Evolutionary conservation across 108 stramenopile species (phyloP).

Genomic region (Nitzschia putrida): DNA sequence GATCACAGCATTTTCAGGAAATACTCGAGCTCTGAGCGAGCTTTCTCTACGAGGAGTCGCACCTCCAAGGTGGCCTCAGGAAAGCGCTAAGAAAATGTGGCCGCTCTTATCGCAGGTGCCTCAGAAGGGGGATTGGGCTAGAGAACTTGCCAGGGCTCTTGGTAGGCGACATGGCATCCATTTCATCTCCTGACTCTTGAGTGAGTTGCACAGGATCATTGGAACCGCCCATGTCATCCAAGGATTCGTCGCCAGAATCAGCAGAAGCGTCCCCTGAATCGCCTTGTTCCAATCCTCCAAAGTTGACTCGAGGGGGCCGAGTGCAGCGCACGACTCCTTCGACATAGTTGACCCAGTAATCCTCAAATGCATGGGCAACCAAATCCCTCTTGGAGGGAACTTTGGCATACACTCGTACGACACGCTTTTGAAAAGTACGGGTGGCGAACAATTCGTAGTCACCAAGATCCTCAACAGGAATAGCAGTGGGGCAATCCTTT

Average conservation of each 20-base stretch:
- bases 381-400: slow-evolving; percentile 39
- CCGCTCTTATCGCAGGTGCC: too few relatives aligned
- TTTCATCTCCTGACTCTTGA: slow-evolving; percentile 36
- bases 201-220: slow-evolving; percentile 24
- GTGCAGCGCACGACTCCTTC: not conserved
- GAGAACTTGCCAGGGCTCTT: not conserved
- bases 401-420: slow-evolving; percentile 58
- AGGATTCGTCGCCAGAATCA: slow-evolving; percentile 6
- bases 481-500: slow-evolving; percentile 55
- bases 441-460: slow-evolving; percentile 37
- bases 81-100: too few relatives aligned
- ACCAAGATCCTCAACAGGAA: slow-evolving; percentile 19
- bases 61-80: too few relatives aligned
- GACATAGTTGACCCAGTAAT: slow-evolving; percentile 26
- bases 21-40: too few relatives aligned
- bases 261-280: slow-evolving; percentile 4
- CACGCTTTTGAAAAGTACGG: slow-evolving; percentile 31
- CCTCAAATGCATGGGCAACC: slow-evolving; percentile 44
- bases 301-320: not conserved
- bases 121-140: too few relatives aligned
- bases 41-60: too few relatives aligned
- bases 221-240: not conserved
- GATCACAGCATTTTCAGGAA: too few relatives aligned
- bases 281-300: not conserved
- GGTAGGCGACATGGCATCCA: slow-evolving; percentile 8